A percentile compares a stretch with the other conserved stretches of the same genome.
These are phyloP conservation scores for Chytriomyces confervae DNA, from an alignment of 192 early-diverging fungal genomes.

Conservation along the genomic window DNA sequence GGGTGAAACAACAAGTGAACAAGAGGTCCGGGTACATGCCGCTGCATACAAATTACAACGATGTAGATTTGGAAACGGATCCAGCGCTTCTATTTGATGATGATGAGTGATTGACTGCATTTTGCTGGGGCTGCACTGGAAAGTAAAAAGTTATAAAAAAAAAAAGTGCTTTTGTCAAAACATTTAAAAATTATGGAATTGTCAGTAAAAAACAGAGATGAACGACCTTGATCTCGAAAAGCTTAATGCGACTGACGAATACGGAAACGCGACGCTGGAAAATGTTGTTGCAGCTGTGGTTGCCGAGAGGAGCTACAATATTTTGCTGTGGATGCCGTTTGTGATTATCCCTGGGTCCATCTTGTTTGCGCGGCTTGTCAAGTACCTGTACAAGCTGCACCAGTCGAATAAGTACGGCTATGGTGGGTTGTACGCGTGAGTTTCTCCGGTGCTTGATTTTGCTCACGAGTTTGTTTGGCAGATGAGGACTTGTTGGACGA, in stretches of 20 bases:
- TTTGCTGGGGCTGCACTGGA: neutral
- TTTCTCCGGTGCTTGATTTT: neutral
- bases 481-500: constrained; percentile 57
- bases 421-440: constrained; percentile 34
- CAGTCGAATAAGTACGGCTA: constrained; percentile 57
- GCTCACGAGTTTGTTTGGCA: constrained; percentile 3
- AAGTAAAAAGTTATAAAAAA: neutral
- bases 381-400: constrained; percentile 55
- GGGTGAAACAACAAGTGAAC: constrained; percentile 22
- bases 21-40: constrained; percentile 18
- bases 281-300: constrained; percentile 6
- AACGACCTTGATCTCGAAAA: constrained; percentile 10
- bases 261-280: constrained; percentile 7
- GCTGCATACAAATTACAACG: constrained; percentile 10
- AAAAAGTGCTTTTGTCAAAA: too few relatives aligned
- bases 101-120: constrained; percentile 19
- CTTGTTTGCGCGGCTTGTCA: constrained; percentile 45
- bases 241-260: neutral
- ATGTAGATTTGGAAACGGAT: constrained; percentile 33
- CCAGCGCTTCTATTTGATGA: constrained; percentile 23
- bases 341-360: constrained; percentile 53
- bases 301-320: constrained; percentile 32
- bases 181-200: neutral
- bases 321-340: constrained; percentile 56
- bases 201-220: neutral